Conservation (phyloP, 2,329 filamentous ascomycete genomes). For the Zymoseptoria tritici region DNA sequence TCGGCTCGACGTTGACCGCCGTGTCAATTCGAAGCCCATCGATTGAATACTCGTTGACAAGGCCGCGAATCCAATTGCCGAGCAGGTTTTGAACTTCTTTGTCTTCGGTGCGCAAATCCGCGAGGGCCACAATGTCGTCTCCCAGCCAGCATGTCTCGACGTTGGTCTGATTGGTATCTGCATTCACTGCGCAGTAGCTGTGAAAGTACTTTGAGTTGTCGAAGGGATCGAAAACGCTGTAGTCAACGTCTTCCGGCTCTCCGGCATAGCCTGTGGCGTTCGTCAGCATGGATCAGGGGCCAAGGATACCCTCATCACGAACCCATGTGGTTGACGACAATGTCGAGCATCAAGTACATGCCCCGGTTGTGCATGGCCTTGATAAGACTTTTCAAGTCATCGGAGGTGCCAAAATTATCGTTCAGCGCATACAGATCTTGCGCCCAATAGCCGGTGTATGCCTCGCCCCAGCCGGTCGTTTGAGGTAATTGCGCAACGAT, state of each 20-base stretch:
- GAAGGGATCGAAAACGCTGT: constrained; percentile 47
- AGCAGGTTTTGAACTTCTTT: constrained; percentile 35
- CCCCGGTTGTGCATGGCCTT: constrained; percentile 47
- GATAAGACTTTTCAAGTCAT: constrained; percentile 53
- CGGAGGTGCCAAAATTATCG: constrained; percentile 49
- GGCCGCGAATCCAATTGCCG: constrained; percentile 34
- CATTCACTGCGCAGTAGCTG: constrained; percentile 50
- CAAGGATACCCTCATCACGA: not conserved
- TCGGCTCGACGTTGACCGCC: constrained; percentile 31
- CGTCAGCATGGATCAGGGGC: not conserved
- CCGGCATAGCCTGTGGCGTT: constrained; percentile 37
- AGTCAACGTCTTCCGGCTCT: constrained; percentile 44
- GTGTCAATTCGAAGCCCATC: constrained; percentile 36
- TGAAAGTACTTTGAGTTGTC: constrained; percentile 55
- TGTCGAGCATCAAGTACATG: constrained; percentile 56
- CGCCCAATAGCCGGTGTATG: constrained; percentile 49
- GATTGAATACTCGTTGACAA: constrained; percentile 38
- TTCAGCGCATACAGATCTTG: constrained; percentile 50
- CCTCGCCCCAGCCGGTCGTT: constrained; percentile 35
- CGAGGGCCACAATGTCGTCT: constrained; percentile 39
- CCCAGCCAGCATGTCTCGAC: constrained; percentile 47
- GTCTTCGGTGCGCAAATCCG: constrained; percentile 42
- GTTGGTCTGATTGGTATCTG: constrained; percentile 36
- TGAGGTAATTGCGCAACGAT: constrained; percentile 36
- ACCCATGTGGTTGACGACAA: constrained; percentile 49